A percentile compares a stretch with the other conserved stretches of the same genome.
Conservation (phyloP, 2,329 filamentous ascomycete genomes). For the Botrytis medusae region DNA sequence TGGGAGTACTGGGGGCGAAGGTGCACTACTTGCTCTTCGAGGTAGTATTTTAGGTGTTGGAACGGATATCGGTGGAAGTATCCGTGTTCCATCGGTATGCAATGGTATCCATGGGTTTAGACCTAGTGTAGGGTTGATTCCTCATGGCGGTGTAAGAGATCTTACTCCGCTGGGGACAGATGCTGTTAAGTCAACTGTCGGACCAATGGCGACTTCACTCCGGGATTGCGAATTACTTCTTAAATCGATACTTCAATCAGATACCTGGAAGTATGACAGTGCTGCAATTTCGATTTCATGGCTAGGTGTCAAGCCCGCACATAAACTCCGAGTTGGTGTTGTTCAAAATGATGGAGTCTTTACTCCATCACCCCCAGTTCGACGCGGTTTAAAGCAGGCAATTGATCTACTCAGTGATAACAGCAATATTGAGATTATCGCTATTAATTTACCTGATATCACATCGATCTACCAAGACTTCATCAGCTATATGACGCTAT, state of each 20-base stretch:
- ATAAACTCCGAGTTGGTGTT: constrained; percentile 6
- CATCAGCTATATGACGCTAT: constrained; percentile 34
- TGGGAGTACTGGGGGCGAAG: constrained; percentile 38
- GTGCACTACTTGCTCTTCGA: constrained; percentile 34
- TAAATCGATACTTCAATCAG: constrained; percentile 19
- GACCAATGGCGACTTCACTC: neutral
- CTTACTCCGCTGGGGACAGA: neutral
- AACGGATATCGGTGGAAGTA: constrained; percentile 34
- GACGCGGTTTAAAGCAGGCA: neutral
- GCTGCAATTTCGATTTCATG: constrained; percentile 36
- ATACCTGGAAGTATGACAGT: constrained; percentile 36
- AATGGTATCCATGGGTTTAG: constrained; percentile 5
- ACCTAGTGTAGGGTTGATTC: constrained; percentile 5
- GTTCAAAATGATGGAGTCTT: neutral
- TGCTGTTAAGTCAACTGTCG: neutral
- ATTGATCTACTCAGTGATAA: neutral
- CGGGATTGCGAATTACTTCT: constrained; percentile 5
- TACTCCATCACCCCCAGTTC: constrained; percentile 1
- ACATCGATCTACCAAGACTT: constrained; percentile 53
- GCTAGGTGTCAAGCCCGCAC: neutral
- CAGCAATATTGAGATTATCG: neutral
- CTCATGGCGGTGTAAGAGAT: neutral
- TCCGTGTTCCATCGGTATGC: constrained; percentile 2
- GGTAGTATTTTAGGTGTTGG: constrained; percentile 36
- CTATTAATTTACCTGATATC: neutral